Percentiles rank a stretch among this genome's conserved stretches.
Conservation (phyloP, 1,284 basidiomycete species). For the Leccinum holopus region DNA sequence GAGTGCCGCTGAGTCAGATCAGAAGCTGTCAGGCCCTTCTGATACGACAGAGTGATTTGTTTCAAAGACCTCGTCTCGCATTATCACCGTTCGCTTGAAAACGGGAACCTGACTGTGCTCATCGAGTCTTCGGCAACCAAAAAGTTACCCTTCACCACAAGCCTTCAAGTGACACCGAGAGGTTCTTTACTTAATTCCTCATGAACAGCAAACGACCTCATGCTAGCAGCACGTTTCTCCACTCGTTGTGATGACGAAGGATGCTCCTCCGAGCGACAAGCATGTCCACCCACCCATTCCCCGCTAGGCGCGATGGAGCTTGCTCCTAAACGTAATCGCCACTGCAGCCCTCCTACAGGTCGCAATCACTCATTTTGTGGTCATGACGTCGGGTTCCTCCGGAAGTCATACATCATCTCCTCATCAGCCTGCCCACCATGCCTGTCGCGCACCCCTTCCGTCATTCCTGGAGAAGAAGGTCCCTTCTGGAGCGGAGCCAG, state of each 20-base stretch:
- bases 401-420: neutral
- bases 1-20: too few relatives aligned
- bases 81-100: too few relatives aligned
- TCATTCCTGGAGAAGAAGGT: slow-evolving; percentile 15
- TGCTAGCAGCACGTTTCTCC: neutral
- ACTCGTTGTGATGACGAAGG: neutral
- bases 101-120: neutral
- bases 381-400: neutral
- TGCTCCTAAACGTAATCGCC: slow-evolving; percentile 17
- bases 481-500: slow-evolving; percentile 18
- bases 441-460: slow-evolving; percentile 22
- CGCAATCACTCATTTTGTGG: neutral
- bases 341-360: slow-evolving; percentile 17
- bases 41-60: neutral
- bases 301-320: slow-evolving; percentile 21
- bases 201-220: neutral
- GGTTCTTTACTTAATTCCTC: neutral
- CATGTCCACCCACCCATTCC: slow-evolving; percentile 4
- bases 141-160: neutral
- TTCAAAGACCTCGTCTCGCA: too few relatives aligned
- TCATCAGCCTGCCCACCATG: slow-evolving; percentile 1
- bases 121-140: neutral
- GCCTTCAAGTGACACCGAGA: neutral
- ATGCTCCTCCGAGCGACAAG: neutral
- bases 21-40: neutral